These are phyloP conservation scores for Morella rubra DNA, from an alignment of 306 rosid species.

Conservation along the genomic window DNA sequence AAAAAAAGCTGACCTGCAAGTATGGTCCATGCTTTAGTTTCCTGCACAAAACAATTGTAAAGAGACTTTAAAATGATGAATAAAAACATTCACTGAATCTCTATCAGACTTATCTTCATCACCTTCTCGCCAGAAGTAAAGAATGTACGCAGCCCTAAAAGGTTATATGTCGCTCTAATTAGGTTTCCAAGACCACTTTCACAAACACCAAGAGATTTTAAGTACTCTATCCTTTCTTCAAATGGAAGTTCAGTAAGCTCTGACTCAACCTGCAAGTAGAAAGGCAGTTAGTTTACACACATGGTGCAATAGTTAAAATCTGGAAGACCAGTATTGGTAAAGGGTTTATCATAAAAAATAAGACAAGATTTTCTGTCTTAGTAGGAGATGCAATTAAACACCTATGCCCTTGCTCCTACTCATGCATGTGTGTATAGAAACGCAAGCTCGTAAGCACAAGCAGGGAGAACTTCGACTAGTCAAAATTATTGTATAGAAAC, in stretches of 20 bases:
- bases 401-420: not conserved
- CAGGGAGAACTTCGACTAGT: not conserved
- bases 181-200: constrained; percentile 97
- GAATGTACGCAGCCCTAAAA: constrained; percentile 84
- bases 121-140: constrained; percentile 99
- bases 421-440: not conserved
- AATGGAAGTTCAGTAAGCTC: constrained; percentile 83
- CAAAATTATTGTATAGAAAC: not conserved
- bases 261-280: constrained; percentile 81
- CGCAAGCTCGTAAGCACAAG: not conserved
- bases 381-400: not conserved
- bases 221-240: constrained; percentile 87
- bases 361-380: not conserved
- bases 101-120: constrained; percentile 21
- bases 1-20: constrained; percentile 64
- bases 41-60: constrained; percentile 45
- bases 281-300: constrained; percentile 21
- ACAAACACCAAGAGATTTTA: constrained; percentile 84
- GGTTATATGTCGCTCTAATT: constrained; percentile 79
- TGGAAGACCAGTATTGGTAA: constrained; percentile 9
- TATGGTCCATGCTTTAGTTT: constrained; percentile 99
- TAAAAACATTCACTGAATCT: no score
- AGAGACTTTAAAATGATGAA: constrained; percentile 5
- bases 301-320: constrained; percentile 11
- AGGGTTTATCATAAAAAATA: not conserved